These are phyloP conservation scores for Boletus sp. DNA, from an alignment of 768 basidiomycete genomes.

Conservation along the genomic window DNA sequence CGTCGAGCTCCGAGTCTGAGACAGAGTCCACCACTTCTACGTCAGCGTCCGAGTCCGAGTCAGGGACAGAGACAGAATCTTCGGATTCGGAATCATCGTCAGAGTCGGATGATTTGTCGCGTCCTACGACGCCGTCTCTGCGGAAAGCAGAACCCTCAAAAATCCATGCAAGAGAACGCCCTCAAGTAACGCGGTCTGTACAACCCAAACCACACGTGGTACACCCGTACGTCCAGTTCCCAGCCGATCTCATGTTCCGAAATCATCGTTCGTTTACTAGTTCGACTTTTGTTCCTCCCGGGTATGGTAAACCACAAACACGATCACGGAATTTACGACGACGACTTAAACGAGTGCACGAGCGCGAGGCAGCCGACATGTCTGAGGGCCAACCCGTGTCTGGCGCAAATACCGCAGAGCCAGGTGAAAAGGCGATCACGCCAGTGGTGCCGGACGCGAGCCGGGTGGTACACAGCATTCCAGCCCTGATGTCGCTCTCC, in stretches of 20 bases:
- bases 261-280: conserved; percentile 7
- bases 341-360: conserved; percentile 42
- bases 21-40: conserved; percentile 21
- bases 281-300: conserved; percentile 46
- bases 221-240: conserved; percentile 4
- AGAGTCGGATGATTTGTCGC: conserved; percentile 9
- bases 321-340: conserved; percentile 58
- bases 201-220: neutral
- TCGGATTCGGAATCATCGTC: conserved; percentile 19
- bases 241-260: neutral
- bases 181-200: conserved; percentile 9
- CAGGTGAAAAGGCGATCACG: neutral
- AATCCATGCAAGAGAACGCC: conserved; percentile 11
- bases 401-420: conserved; percentile 39
- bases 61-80: conserved; percentile 22
- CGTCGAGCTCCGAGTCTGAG: conserved; percentile 23
- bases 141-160: conserved; percentile 9
- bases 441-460: conserved; percentile 1
- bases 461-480: conserved; percentile 13
- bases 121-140: neutral
- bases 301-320: conserved; percentile 57
- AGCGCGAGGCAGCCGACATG: conserved; percentile 15
- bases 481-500: conserved; percentile 41
- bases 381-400: conserved; percentile 33
- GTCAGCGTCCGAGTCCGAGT: conserved; percentile 25